These are phyloP conservation scores for Aspergillus avenaceus DNA, from an alignment of 495 filamentous ascomycete genomes.

Conservation along the genomic window DNA sequence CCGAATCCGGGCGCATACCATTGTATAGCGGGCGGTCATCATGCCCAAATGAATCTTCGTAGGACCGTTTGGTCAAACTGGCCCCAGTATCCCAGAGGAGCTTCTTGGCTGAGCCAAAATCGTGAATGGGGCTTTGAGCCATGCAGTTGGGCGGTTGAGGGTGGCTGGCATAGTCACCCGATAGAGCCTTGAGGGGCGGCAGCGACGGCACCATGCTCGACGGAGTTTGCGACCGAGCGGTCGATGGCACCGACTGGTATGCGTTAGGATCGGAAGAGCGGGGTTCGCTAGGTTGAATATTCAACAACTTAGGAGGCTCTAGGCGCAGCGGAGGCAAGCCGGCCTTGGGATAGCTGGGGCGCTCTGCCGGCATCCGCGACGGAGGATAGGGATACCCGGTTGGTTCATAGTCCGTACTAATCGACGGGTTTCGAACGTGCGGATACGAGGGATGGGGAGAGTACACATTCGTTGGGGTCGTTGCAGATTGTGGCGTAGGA, in stretches of 20 bases:
- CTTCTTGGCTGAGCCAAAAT: constrained; percentile 23
- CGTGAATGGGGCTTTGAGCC: constrained; percentile 22
- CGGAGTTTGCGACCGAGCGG: constrained; percentile 25
- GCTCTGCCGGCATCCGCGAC: constrained; percentile 17
- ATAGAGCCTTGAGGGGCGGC: constrained; percentile 20
- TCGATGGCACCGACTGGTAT: constrained; percentile 24
- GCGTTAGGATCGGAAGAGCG: constrained; percentile 24
- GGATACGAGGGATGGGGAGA: constrained; percentile 40
- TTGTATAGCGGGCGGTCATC: constrained; percentile 45
- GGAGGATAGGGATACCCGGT: constrained; percentile 28
- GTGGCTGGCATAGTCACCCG: constrained; percentile 21
- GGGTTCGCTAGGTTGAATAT: constrained; percentile 21
- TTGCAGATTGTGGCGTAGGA: constrained; percentile 38
- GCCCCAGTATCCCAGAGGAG: constrained; percentile 32
- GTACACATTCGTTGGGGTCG: constrained; percentile 40
- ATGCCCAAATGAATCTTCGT: constrained; percentile 41
- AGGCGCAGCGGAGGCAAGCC: constrained; percentile 29
- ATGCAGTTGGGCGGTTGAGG: constrained; percentile 22
- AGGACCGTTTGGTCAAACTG: constrained; percentile 29
- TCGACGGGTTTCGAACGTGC: constrained; percentile 36
- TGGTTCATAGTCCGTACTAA: constrained; percentile 32
- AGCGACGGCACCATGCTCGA: constrained; percentile 16
- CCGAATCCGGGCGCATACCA: constrained; percentile 47
- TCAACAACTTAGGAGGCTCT: constrained; percentile 22
- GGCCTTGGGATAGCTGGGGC: constrained; percentile 23